phyloP scores from a whole-genome alignment of 148 eudicot genomes.

The Suaeda aralocaspica region DNA sequence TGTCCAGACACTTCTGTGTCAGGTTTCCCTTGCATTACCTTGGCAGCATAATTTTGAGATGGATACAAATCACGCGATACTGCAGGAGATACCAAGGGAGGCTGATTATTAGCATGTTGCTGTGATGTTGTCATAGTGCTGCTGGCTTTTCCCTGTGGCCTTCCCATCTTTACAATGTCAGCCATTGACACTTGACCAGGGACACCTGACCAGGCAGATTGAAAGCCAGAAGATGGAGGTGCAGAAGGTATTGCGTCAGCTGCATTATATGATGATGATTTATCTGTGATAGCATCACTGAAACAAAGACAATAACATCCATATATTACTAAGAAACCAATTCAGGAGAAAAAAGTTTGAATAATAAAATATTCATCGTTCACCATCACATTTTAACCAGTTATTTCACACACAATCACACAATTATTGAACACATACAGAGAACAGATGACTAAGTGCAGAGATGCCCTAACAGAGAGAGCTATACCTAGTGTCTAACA shows the following conservation, averaged over 20 bases:
- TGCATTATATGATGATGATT: conserved; percentile 26
- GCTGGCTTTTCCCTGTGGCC: conserved; percentile 55
- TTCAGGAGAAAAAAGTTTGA: neutral
- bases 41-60: conserved; percentile 39
- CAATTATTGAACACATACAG: neutral
- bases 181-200: conserved; percentile 93
- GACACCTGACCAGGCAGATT: conserved; percentile 63
- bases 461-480: neutral
- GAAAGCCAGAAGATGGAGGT: conserved; percentile 60
- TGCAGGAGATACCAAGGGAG: conserved; percentile 33
- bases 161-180: conserved; percentile 97
- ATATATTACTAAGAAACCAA: neutral
- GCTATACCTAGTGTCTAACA: neutral
- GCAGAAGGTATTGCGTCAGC: conserved; percentile 40
- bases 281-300: conserved; percentile 56
- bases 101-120: conserved; percentile 31
- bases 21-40: conserved; percentile 31
- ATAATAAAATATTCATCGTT: neutral
- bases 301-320: conserved; percentile 26
- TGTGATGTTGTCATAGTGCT: conserved; percentile 39
- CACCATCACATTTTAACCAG: neutral
- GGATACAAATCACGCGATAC: conserved; percentile 31
- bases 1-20: conserved; percentile 30
- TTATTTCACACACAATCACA: neutral
- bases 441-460: neutral